Evolutionary conservation across 306 rosid genomes (phyloP).

Genomic region (Mimosa pudica): DNA sequence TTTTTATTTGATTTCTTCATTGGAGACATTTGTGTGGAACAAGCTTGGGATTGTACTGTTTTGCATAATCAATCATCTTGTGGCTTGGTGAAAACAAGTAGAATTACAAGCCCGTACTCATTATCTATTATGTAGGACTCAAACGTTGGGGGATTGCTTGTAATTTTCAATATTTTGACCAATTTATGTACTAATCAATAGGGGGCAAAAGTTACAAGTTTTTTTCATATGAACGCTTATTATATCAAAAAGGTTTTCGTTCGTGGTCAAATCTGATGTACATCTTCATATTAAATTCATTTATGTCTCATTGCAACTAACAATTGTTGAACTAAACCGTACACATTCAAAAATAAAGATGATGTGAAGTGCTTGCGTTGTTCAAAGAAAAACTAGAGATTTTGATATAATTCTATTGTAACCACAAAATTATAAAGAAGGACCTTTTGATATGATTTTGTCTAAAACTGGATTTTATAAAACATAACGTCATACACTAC

Average conservation of each 20-base stretch:
- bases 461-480: too few relatives aligned
- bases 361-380: not conserved
- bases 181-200: too few relatives aligned
- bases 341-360: not conserved
- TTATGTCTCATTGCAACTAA: not conserved
- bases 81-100: not conserved
- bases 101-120: not conserved
- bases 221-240: too few relatives aligned
- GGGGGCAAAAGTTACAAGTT: too few relatives aligned
- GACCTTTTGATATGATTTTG: too few relatives aligned
- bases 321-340: not conserved
- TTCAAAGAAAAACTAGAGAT: not conserved
- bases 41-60: not conserved
- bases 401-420: not conserved
- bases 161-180: too few relatives aligned
- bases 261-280: not conserved
- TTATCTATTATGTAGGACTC: not conserved
- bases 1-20: not conserved
- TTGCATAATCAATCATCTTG: not conserved
- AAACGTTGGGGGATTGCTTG: not conserved
- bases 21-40: not conserved
- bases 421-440: too few relatives aligned
- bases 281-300: not conserved
- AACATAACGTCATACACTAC: too few relatives aligned
- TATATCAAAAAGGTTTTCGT: not conserved